A percentile compares a stretch with the other conserved stretches of the same genome.
Evolutionary conservation across 129 eudicot species (phyloP).

Genomic region (Lactuca saligna): DNA sequence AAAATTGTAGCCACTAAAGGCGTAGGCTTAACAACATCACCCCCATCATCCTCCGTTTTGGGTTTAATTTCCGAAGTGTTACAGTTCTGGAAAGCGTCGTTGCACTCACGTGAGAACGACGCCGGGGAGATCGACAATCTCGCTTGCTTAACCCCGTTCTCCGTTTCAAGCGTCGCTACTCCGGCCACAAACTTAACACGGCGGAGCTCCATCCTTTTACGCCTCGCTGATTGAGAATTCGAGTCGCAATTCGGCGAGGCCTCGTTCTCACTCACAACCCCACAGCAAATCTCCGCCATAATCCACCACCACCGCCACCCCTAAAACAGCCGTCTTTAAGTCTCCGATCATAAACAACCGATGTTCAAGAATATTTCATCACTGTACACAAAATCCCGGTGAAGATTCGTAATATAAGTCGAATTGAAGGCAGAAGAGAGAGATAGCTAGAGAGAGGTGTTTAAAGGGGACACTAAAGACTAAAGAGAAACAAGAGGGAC

Average conservation of each 20-base stretch:
- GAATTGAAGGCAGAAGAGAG: background rate
- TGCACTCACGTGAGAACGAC: slow-evolving; percentile 31
- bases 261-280: slow-evolving; percentile 48
- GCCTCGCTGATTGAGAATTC: slow-evolving; percentile 48
- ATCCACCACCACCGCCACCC: slow-evolving; percentile 10
- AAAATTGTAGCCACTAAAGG: slow-evolving; percentile 23
- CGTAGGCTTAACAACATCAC: slow-evolving; percentile 13
- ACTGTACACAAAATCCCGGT: background rate
- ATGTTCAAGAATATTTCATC: background rate
- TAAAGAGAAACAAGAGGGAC: slow-evolving; percentile 30
- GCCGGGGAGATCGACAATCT: slow-evolving; percentile 32
- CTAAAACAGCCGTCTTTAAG: background rate
- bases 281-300: slow-evolving; percentile 75
- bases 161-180: slow-evolving; percentile 21
- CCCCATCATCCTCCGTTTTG: slow-evolving; percentile 3
- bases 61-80: slow-evolving; percentile 5
- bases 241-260: slow-evolving; percentile 41
- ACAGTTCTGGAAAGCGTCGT: slow-evolving; percentile 27
- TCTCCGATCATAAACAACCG: slow-evolving; percentile 3
- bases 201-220: slow-evolving; percentile 59
- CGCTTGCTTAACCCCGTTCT: slow-evolving; percentile 44
- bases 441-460: slow-evolving; percentile 9
- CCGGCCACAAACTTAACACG: slow-evolving; percentile 38
- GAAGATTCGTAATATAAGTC: background rate
- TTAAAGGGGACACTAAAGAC: slow-evolving; percentile 15